phyloP scores from a whole-genome alignment of 2,329 filamentous ascomycete species.

The Passalora sequoiae region DNA sequence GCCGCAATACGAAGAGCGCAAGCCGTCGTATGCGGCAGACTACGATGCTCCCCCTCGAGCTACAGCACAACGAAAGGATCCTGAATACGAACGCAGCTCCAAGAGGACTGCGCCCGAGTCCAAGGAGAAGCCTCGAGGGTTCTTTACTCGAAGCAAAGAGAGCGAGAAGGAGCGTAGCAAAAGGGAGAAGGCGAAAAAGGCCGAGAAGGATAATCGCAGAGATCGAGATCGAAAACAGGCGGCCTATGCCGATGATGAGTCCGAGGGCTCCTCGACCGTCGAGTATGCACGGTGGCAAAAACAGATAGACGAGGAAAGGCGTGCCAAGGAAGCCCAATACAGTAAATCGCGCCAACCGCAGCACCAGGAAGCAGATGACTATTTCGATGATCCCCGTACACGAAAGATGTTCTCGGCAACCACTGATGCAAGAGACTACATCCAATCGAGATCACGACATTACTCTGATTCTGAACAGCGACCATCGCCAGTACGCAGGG shows the following conservation, averaged over 20 bases:
- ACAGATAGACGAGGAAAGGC: slow-evolving; percentile 21
- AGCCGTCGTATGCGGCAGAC: slow-evolving; percentile 23
- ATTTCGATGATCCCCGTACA: slow-evolving; percentile 24
- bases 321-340: slow-evolving; percentile 22
- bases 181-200: slow-evolving; percentile 37
- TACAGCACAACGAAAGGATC: slow-evolving; percentile 36
- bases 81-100: slow-evolving; percentile 35
- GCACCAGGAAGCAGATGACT: slow-evolving; percentile 22
- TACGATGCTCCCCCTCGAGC: slow-evolving; percentile 34
- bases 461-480: slow-evolving; percentile 23
- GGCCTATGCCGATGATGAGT: slow-evolving; percentile 31
- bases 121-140: slow-evolving; percentile 18
- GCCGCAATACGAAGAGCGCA: slow-evolving; percentile 32
- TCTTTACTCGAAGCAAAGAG: slow-evolving; percentile 13
- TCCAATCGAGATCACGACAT: slow-evolving; percentile 15
- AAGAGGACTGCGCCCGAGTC: slow-evolving; percentile 18
- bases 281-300: slow-evolving; percentile 19
- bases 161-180: slow-evolving; percentile 36
- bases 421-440: slow-evolving; percentile 29
- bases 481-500: slow-evolving; percentile 25
- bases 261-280: slow-evolving; percentile 30
- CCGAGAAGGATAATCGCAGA: slow-evolving; percentile 38
- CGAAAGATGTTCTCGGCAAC: slow-evolving; percentile 26
- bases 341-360: slow-evolving; percentile 22
- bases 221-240: slow-evolving; percentile 37